Conservation (phyloP, 352 stramenopile genomes). For the Globisporangium nodosum region DNA sequence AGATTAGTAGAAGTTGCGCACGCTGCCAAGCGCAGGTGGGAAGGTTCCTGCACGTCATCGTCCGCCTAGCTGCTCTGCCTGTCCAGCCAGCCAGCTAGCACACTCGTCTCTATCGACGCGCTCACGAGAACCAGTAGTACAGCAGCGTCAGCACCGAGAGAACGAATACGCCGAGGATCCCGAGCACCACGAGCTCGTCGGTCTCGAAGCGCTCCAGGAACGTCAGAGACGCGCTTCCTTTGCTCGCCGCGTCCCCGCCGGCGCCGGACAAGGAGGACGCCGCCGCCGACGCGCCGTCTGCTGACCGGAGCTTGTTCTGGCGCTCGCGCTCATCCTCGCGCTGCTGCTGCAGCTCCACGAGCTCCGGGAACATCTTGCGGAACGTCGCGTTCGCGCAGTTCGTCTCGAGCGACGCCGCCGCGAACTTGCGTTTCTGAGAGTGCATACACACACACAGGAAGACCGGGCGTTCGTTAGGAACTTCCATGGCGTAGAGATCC, state of each 20-base stretch:
- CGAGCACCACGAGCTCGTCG: constrained; percentile 14
- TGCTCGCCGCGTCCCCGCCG: not conserved
- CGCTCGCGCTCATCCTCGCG: constrained; percentile 30
- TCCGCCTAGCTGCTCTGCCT: too few relatives aligned
- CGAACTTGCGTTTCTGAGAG: constrained; percentile 62
- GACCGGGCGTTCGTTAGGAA: too few relatives aligned
- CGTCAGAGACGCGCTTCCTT: not conserved
- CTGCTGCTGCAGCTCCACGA: constrained; percentile 72
- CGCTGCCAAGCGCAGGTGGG: not conserved
- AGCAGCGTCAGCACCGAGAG: constrained; percentile 15
- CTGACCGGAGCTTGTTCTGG: constrained; percentile 19
- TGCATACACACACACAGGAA: too few relatives aligned
- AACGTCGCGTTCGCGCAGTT: constrained; percentile 84
- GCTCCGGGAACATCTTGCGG: constrained; percentile 84
- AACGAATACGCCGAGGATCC: constrained; percentile 12
- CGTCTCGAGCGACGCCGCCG: constrained; percentile 61
- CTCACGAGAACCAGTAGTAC: constrained; percentile 16
- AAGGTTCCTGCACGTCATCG: too few relatives aligned
- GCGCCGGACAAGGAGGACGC: not conserved
- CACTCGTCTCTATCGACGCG: too few relatives aligned
- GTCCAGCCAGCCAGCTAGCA: too few relatives aligned
- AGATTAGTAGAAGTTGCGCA: constrained; percentile 3
- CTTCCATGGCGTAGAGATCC: too few relatives aligned
- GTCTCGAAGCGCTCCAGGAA: constrained; percentile 14
- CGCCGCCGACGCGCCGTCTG: constrained; percentile 1